These are phyloP conservation scores for Selaginella moellendorffii DNA, from an alignment of 75 land plant species.

Conservation along the genomic window DNA sequence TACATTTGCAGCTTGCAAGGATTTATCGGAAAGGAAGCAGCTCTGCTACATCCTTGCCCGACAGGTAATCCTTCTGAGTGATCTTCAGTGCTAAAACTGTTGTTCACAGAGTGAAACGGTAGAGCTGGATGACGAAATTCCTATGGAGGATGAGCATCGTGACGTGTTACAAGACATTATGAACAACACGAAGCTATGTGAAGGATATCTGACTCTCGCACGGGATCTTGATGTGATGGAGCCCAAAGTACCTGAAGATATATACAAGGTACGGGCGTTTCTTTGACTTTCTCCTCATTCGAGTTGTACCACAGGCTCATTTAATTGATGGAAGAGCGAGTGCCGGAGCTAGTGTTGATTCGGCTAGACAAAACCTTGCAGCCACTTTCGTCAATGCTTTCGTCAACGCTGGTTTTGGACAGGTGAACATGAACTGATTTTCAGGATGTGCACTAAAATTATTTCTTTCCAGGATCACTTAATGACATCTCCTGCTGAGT, in stretches of 20 bases:
- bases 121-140: constrained; percentile 54
- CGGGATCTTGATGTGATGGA: constrained; percentile 99
- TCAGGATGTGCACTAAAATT: not conserved
- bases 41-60: constrained; percentile 83
- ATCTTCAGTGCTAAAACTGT: not conserved
- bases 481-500: constrained; percentile 66
- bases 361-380: constrained; percentile 92
- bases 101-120: constrained; percentile 43
- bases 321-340: constrained; percentile 93
- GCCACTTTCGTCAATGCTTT: constrained; percentile 99
- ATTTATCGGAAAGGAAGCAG: constrained; percentile 64
- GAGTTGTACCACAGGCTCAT: constrained; percentile 52
- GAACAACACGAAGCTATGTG: constrained; percentile 69
- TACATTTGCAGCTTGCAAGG: constrained; percentile 49
- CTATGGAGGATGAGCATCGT: constrained; percentile 47
- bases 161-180: constrained; percentile 66
- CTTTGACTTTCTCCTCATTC: not conserved
- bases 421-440: constrained; percentile 29
- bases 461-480: constrained; percentile 62
- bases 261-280: constrained; percentile 55
- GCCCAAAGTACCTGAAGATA: constrained; percentile 93
- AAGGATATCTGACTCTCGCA: constrained; percentile 85
- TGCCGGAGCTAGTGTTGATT: constrained; percentile 84
- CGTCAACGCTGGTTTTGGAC: constrained; percentile 98
- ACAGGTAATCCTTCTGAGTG: constrained; percentile 36